Evolutionary conservation across 495 filamentous ascomycete genomes (phyloP).

Genomic region (Daldinia childiae): DNA sequence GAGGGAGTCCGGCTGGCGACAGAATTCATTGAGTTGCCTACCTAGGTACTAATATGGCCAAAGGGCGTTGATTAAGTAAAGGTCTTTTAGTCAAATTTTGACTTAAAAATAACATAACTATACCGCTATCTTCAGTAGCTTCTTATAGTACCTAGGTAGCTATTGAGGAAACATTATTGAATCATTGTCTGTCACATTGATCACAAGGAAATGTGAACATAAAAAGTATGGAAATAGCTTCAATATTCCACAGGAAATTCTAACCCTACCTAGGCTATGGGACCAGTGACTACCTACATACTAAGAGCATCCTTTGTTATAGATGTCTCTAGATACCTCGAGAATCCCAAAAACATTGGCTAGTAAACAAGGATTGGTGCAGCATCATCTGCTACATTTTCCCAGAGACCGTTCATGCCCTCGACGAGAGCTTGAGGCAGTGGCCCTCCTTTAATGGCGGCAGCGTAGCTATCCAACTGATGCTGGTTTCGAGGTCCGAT

Average conservation of each 20-base stretch:
- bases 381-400: not conserved
- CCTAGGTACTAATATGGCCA: too few species aligned
- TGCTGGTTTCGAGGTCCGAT: not conserved
- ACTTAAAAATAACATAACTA: too few species aligned
- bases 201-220: not conserved
- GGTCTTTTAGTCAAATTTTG: too few species aligned
- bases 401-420: not conserved
- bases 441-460: not conserved
- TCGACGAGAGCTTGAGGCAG: not conserved
- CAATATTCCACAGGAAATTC: not conserved
- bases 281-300: not conserved
- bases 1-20: too few species aligned
- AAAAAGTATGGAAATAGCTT: not conserved
- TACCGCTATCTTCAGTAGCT: too few species aligned
- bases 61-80: too few species aligned
- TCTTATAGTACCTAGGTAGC: too few species aligned
- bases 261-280: not conserved
- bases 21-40: too few species aligned
- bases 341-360: not conserved
- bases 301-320: not conserved
- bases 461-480: not conserved
- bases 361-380: not conserved
- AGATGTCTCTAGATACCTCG: not conserved
- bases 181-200: not conserved
- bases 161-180: too few species aligned